These are phyloP conservation scores for Rhizophagus prolifer DNA, from an alignment of 192 early-diverging fungal genomes.

Conservation along the genomic window DNA sequence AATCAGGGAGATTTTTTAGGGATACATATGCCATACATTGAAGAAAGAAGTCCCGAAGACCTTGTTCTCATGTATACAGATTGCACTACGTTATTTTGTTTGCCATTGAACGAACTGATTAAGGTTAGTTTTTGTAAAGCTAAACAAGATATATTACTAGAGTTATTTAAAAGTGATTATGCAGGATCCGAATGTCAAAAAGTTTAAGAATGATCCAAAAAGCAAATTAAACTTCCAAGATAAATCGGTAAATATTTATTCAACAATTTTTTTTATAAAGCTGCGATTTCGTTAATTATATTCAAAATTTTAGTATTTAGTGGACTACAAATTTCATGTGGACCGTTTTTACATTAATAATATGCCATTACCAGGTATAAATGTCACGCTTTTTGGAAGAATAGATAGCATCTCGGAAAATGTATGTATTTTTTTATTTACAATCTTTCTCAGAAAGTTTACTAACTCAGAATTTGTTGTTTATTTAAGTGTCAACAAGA, in stretches of 20 bases:
- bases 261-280: not conserved
- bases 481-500: not conserved
- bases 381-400: conserved; percentile 8
- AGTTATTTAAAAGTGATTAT: not conserved
- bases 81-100: conserved; percentile 2
- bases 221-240: conserved; percentile 4
- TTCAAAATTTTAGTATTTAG: not conserved
- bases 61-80: not conserved
- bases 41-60: not conserved
- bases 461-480: not conserved
- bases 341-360: conserved; percentile 4
- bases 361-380: not conserved
- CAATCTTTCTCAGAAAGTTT: not conserved
- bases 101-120: conserved; percentile 8
- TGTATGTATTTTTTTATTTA: not conserved
- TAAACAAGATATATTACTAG: not conserved
- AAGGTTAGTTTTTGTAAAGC: not conserved
- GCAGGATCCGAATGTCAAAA: not conserved
- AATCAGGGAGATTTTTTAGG: conserved; percentile 13
- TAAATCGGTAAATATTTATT: not conserved
- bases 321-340: not conserved
- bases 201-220: not conserved
- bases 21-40: conserved; percentile 9
- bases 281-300: not conserved
- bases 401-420: not conserved